Conservation (phyloP, 306 rosid species). For the Sechiopsis laciniata region DNA sequence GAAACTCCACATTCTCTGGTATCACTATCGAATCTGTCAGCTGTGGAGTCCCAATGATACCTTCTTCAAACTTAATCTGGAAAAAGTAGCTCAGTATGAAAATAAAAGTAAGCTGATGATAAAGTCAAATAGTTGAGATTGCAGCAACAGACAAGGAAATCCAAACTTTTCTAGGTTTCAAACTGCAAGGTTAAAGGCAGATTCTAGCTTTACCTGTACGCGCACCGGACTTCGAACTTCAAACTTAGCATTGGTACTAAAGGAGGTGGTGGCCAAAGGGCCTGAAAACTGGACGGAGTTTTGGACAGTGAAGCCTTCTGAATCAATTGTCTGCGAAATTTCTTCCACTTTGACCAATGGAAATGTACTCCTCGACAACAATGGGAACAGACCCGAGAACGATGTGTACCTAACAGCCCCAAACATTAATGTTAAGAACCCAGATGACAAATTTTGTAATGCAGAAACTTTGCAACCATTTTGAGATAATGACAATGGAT, state of each 20-base stretch:
- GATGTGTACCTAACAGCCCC: slow-evolving; percentile 59
- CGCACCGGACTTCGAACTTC: slow-evolving; percentile 84
- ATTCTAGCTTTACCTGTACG: slow-evolving; percentile 49
- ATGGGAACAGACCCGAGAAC: slow-evolving; percentile 71
- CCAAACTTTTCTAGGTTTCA: background rate
- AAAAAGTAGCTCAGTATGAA: slow-evolving; percentile 1
- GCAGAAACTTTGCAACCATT: background rate
- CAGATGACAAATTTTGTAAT: background rate
- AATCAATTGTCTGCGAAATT: slow-evolving; percentile 82
- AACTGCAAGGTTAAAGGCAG: background rate
- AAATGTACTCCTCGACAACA: slow-evolving; percentile 59
- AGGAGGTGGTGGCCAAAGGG: slow-evolving; percentile 74
- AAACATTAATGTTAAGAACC: slow-evolving; percentile 5
- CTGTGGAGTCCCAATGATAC: slow-evolving; percentile 85
- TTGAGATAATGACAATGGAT: no score
- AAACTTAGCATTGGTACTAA: slow-evolving; percentile 73
- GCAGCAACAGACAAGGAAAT: slow-evolving; percentile 3
- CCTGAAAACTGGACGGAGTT: slow-evolving; percentile 73
- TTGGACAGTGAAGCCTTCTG: slow-evolving; percentile 54
- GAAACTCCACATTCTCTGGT: slow-evolving; percentile 77
- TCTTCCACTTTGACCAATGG: slow-evolving; percentile 78
- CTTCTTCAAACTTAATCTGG: slow-evolving; percentile 81
- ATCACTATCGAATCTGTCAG: slow-evolving; percentile 75
- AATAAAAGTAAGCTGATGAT: background rate
- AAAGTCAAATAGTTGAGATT: background rate